A percentile compares a stretch with the other conserved stretches of the same genome.
Conservation (phyloP, 116 monocot genomes). For the Cymodocea nodosa region DNA sequence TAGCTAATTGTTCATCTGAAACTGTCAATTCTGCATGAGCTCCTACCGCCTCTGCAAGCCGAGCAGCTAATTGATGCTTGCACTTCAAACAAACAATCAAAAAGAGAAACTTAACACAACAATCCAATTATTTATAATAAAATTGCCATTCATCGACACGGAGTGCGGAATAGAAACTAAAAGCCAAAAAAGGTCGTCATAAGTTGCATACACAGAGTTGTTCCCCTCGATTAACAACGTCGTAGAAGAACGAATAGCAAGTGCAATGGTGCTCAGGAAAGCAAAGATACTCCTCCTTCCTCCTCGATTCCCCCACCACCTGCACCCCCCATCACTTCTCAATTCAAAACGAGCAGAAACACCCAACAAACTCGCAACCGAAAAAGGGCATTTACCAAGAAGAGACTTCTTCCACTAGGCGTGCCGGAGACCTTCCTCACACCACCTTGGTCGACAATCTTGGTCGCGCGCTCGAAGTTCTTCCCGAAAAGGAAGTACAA, state of each 20-base stretch:
- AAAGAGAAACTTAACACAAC: not conserved
- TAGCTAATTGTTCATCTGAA: constrained; percentile 64
- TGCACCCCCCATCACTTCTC: constrained; percentile 2
- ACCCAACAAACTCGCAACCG: not conserved
- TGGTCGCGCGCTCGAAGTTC: constrained; percentile 76
- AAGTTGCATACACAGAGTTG: constrained; percentile 60
- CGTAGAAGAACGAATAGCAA: constrained; percentile 93
- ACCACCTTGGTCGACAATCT: constrained; percentile 76
- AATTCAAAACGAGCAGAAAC: constrained; percentile 1
- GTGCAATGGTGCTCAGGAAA: constrained; percentile 84
- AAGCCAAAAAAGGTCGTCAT: not conserved
- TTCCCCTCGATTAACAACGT: constrained; percentile 71
- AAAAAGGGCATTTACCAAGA: not conserved
- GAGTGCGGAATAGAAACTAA: not conserved
- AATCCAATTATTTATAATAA: not conserved
- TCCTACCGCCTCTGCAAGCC: constrained; percentile 69
- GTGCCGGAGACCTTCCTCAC: constrained; percentile 43
- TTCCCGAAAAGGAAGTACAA: constrained; percentile 83
- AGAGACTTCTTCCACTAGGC: constrained; percentile 15
- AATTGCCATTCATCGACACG: not conserved
- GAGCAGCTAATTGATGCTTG: constrained; percentile 89
- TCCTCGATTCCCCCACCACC: constrained; percentile 84
- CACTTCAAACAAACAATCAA: constrained; percentile 30
- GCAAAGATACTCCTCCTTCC: constrained; percentile 86
- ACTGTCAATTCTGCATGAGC: constrained; percentile 37